phyloP scores from a whole-genome alignment of 2,329 filamentous ascomycete genomes.

The Verticillium tricorpus region DNA sequence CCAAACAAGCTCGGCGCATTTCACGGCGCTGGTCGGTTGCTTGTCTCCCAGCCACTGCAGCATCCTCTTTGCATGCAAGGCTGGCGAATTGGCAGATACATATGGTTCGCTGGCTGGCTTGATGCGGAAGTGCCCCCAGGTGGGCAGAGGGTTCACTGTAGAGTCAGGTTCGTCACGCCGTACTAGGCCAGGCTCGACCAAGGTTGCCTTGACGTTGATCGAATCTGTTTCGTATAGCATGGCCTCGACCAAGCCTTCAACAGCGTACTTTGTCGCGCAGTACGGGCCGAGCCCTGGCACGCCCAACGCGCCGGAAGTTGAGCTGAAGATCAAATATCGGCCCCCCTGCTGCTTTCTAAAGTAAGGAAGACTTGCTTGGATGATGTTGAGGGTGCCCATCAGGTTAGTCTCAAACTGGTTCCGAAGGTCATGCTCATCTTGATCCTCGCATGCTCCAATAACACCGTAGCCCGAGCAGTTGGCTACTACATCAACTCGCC shows the following conservation, averaged over 20 bases:
- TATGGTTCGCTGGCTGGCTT: slow-evolving; percentile 83
- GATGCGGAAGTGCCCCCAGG: slow-evolving; percentile 89
- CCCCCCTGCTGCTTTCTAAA: slow-evolving; percentile 73
- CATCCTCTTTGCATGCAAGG: slow-evolving; percentile 84
- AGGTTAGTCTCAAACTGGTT: slow-evolving; percentile 99
- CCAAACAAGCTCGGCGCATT: slow-evolving; percentile 92
- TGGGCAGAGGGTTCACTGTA: slow-evolving; percentile 56
- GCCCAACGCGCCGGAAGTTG: slow-evolving; percentile 85
- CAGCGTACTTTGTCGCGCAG: slow-evolving; percentile 95
- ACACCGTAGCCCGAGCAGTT: slow-evolving; percentile 96
- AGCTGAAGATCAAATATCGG: slow-evolving; percentile 91
- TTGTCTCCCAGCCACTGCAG: slow-evolving; percentile 91
- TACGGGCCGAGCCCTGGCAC: slow-evolving; percentile 91
- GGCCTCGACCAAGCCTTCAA: slow-evolving; percentile 91
- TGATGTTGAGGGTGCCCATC: slow-evolving; percentile 90
- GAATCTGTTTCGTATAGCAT: slow-evolving; percentile 92
- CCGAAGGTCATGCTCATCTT: slow-evolving; percentile 89
- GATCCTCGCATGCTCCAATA: slow-evolving; percentile 92
- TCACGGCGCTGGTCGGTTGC: slow-evolving; percentile 88
- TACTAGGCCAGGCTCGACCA: slow-evolving; percentile 88
- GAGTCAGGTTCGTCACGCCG: slow-evolving; percentile 74
- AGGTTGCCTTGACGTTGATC: slow-evolving; percentile 89
- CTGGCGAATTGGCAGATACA: slow-evolving; percentile 69
- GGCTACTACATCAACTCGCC: slow-evolving; percentile 80
- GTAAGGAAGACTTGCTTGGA: slow-evolving; percentile 82